Evolutionary conservation across 768 basidiomycete genomes (phyloP).

Genomic region (Agrocybe pediades): DNA sequence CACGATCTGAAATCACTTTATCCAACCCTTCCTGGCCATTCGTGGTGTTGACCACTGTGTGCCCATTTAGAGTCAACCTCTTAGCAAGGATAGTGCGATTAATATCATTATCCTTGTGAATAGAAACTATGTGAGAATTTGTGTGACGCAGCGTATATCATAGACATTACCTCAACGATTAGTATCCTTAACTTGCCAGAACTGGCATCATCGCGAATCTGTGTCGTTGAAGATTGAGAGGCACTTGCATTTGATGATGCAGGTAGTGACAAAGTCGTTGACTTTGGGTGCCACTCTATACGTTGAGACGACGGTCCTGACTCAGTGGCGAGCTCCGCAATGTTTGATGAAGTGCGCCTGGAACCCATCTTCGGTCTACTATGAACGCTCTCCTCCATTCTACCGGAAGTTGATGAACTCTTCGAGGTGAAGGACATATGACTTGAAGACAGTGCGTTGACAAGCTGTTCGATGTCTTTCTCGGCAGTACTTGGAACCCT

Average conservation of each 20-base stretch:
- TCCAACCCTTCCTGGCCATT: conserved; percentile 81
- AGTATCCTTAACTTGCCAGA: conserved; percentile 46
- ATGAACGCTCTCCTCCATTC: background rate
- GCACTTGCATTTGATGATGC: background rate
- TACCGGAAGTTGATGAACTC: background rate
- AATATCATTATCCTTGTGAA: conserved; percentile 66
- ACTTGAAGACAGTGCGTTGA: conserved; percentile 46
- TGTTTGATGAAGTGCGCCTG: background rate
- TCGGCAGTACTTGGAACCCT: conserved; percentile 20
- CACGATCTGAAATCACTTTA: conserved; percentile 52
- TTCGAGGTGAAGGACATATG: conserved; percentile 25
- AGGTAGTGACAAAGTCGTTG: background rate
- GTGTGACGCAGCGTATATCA: background rate
- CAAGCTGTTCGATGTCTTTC: conserved; percentile 44
- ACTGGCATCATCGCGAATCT: conserved; percentile 1
- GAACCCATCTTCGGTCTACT: background rate
- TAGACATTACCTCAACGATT: conserved; percentile 61
- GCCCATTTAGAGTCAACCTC: conserved; percentile 65
- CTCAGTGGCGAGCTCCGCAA: background rate
- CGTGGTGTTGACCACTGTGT: conserved; percentile 62
- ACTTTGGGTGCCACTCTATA: background rate
- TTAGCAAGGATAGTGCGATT: conserved; percentile 74
- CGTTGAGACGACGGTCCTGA: background rate
- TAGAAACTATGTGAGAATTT: background rate
- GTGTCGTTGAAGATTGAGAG: too few relatives aligned